Percentiles rank a stretch among this genome's conserved stretches.
Evolutionary conservation across 352 stramenopile genomes (phyloP).

Genomic region (Phytophthora nicotianae): DNA sequence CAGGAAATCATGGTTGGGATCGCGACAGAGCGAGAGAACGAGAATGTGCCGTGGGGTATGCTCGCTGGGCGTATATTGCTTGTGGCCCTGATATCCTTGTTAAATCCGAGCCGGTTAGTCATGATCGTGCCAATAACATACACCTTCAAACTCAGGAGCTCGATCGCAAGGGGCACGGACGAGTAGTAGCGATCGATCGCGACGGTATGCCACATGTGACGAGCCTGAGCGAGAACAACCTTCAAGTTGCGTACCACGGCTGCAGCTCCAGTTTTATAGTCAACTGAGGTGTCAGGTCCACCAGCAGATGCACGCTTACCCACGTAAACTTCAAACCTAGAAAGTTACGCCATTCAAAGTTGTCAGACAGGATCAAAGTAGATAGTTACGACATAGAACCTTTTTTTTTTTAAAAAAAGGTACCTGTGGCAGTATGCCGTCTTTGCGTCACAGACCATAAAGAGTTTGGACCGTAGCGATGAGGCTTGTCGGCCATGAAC

Average conservation of each 20-base stretch:
- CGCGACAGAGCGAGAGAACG: not conserved
- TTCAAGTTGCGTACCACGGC: not conserved
- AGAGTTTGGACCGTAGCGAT: not conserved
- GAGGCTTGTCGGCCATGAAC: not conserved
- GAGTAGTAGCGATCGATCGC: not conserved
- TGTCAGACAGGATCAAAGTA: not conserved
- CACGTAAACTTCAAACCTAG: not conserved
- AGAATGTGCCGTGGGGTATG: not conserved
- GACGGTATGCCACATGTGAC: not conserved
- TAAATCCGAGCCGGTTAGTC: not conserved
- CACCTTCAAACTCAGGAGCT: not conserved
- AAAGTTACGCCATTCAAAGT: not conserved
- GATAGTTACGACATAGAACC: not conserved
- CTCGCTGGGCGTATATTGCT: not conserved
- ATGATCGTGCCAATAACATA: slow-evolving; percentile 1
- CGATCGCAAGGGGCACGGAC: not conserved
- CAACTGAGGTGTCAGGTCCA: not conserved
- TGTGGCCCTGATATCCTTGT: not conserved
- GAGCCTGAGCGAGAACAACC: not conserved
- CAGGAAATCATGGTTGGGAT: not conserved
- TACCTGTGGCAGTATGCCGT: slow-evolving; percentile 2
- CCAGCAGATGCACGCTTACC: not conserved
- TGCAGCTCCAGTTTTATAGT: not conserved
- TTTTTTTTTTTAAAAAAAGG: not conserved
- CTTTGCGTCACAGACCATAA: not conserved